Evolutionary conservation across 2,329 filamentous ascomycete species (phyloP).

Genomic region (Botrytis tulipae): DNA sequence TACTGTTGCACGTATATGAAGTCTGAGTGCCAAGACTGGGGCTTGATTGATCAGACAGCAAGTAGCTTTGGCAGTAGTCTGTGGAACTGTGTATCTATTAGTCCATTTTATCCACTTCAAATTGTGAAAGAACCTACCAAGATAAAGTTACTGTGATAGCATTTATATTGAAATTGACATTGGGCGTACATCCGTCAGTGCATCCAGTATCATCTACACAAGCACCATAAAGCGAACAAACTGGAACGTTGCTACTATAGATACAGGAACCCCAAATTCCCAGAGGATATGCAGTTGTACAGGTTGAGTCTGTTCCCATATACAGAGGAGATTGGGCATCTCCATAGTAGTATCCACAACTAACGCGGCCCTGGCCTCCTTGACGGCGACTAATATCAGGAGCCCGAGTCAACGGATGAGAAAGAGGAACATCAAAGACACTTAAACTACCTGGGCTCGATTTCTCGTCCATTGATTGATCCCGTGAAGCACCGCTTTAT

Average conservation of each 20-base stretch:
- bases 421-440: background rate
- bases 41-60: background rate
- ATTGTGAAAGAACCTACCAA: background rate
- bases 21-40: background rate
- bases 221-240: background rate
- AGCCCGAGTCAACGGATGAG: background rate
- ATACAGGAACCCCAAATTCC: background rate
- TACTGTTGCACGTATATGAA: background rate
- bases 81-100: background rate
- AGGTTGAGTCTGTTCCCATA: background rate
- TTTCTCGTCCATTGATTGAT: background rate
- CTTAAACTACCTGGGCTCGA: too few species aligned
- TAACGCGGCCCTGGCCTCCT: background rate
- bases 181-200: background rate
- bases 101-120: fast-evolving
- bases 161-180: background rate
- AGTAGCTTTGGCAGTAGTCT: background rate
- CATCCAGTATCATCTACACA: background rate
- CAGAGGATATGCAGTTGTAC: background rate
- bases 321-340: background rate
- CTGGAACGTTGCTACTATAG: background rate
- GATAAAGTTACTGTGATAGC: background rate
- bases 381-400: background rate
- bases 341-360: background rate
- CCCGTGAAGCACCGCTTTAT: background rate